These are phyloP conservation scores for Solidago caesia DNA, from an alignment of 129 eudicot genomes.

Conservation along the genomic window DNA sequence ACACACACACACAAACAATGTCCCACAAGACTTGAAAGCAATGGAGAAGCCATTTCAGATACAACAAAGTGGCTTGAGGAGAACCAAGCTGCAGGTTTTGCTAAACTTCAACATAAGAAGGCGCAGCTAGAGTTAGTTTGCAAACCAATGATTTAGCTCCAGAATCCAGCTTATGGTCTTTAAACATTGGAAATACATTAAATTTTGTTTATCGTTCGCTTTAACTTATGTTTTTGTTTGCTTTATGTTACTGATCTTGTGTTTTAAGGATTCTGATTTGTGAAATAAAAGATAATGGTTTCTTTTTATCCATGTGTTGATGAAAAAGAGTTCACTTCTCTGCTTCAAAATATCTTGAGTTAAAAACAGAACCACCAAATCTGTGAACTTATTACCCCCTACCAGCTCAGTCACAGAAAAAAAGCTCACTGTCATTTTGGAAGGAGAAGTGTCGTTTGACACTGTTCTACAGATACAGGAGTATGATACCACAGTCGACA, in stretches of 20 bases:
- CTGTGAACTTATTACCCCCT: too few species aligned
- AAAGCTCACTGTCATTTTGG: too few species aligned
- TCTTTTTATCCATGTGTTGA: not conserved
- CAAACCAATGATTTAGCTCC: not conserved
- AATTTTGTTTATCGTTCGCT: not conserved
- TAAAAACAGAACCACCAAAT: too few species aligned
- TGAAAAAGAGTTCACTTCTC: too few species aligned
- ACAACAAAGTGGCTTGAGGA: conserved; percentile 12
- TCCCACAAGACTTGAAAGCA: not conserved
- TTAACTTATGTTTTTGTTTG: not conserved
- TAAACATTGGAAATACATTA: not conserved
- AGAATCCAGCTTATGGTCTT: not conserved
- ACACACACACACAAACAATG: too few species aligned
- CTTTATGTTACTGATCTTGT: not conserved
- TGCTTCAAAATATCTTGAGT: too few species aligned
- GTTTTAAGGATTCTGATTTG: not conserved
- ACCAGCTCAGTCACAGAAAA: too few species aligned
- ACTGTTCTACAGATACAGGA: too few species aligned
- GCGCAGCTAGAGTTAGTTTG: not conserved
- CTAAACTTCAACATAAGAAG: not conserved
- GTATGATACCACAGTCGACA: not conserved
- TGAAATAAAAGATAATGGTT: not conserved
- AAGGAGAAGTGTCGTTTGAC: too few species aligned
- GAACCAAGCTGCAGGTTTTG: conserved; percentile 3
- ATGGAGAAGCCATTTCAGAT: not conserved